Conservation (phyloP, 257 asterid species). For the Solanum clarkiae region DNA sequence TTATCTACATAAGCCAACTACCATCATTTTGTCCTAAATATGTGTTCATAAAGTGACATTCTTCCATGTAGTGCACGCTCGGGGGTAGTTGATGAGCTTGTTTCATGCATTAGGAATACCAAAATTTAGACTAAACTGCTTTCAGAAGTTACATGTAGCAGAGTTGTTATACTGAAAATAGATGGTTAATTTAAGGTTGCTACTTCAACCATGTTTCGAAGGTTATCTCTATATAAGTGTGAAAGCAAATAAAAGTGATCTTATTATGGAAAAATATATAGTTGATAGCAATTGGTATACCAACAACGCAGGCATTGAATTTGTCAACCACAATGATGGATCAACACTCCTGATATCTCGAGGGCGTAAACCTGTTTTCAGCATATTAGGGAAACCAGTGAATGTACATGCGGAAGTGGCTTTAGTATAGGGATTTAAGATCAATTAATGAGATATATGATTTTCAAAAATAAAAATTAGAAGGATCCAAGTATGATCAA, state of each 20-base stretch:
- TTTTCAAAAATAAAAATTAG: neutral
- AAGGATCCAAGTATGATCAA: neutral
- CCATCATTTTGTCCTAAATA: neutral
- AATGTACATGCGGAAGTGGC: neutral
- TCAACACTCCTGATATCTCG: constrained; percentile 96
- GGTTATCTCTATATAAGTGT: neutral
- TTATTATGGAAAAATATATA: neutral
- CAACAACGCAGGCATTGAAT: constrained; percentile 92
- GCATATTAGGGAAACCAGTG: neutral
- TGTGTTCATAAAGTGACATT: neutral
- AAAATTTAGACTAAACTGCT: neutral
- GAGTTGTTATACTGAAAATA: neutral
- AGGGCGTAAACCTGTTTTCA: constrained; percentile 72
- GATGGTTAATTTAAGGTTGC: neutral
- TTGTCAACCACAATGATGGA: constrained; percentile 96
- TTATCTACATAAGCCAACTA: neutral
- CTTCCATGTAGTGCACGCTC: neutral
- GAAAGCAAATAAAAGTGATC: neutral
- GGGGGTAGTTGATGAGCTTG: neutral
- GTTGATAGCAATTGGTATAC: constrained; percentile 18
- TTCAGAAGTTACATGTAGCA: neutral
- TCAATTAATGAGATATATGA: neutral
- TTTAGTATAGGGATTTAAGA: neutral
- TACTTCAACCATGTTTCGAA: neutral
- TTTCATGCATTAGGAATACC: neutral